phyloP scores from a whole-genome alignment of 768 basidiomycete genomes.

The Boletus sp. region DNA sequence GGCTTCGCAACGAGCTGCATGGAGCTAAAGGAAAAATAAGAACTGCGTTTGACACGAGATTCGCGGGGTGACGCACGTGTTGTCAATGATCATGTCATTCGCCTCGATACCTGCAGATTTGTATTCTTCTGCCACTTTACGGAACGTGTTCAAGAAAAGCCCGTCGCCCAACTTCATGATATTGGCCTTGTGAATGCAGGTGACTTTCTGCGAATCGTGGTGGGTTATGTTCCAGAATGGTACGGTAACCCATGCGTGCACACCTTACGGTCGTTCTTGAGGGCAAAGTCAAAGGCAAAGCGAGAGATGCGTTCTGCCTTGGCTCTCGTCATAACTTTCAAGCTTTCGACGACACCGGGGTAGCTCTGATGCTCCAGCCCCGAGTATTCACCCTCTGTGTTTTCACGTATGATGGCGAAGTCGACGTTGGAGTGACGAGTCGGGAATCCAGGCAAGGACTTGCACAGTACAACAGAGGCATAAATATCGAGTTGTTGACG shows the following conservation, averaged over 20 bases:
- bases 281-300: slow-evolving; percentile 98
- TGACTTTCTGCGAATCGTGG: slow-evolving; percentile 78
- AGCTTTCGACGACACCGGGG: slow-evolving; percentile 96
- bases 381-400: slow-evolving; percentile 99
- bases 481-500: slow-evolving; percentile 99
- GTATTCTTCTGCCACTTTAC: slow-evolving; percentile 95
- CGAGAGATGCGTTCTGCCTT: slow-evolving; percentile 96
- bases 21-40: slow-evolving; percentile 50
- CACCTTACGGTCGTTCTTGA: slow-evolving; percentile 98
- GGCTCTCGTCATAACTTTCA: slow-evolving; percentile 94
- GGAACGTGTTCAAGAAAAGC: slow-evolving; percentile 98
- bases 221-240: background rate
- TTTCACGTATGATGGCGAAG: slow-evolving; percentile 99
- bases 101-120: slow-evolving; percentile 85
- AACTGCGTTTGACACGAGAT: background rate
- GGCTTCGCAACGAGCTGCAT: slow-evolving; percentile 99
- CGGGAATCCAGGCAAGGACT: slow-evolving; percentile 93
- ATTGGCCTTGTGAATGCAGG: slow-evolving; percentile 99
- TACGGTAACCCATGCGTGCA: slow-evolving; percentile 9
- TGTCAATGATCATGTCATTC: slow-evolving; percentile 99
- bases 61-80: slow-evolving; percentile 61
- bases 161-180: slow-evolving; percentile 99
- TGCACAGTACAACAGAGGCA: slow-evolving; percentile 97
- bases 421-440: slow-evolving; percentile 97
- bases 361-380: slow-evolving; percentile 97